These are phyloP conservation scores for Vanrija sp. DNA, from an alignment of 1,284 basidiomycete genomes.

Conservation along the genomic window DNA sequence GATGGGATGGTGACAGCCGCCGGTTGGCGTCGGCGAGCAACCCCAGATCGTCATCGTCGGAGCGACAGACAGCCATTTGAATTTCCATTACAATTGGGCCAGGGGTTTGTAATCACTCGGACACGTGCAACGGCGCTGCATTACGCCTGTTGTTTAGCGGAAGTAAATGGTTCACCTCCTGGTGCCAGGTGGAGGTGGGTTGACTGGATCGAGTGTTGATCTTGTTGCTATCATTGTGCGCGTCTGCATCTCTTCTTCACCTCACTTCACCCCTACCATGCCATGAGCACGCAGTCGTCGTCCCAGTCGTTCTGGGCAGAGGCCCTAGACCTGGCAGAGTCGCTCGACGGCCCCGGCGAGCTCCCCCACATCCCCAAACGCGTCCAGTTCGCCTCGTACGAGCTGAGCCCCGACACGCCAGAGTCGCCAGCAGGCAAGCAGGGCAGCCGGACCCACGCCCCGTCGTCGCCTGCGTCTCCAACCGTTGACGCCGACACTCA, in stretches of 20 bases:
- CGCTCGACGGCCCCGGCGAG: not conserved
- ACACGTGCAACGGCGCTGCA: too few relatives aligned
- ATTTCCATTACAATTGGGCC: too few relatives aligned
- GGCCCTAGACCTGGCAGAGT: conserved; percentile 1
- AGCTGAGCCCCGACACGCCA: not conserved
- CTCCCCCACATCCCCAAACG: not conserved
- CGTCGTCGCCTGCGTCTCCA: not conserved
- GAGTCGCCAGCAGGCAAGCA: not conserved
- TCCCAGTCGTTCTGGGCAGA: conserved; percentile 10
- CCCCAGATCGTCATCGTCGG: too few relatives aligned
- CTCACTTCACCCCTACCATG: not conserved
- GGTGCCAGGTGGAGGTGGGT: not conserved
- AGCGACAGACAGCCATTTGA: too few relatives aligned
- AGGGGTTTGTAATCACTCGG: too few relatives aligned
- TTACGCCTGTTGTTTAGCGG: too few relatives aligned
- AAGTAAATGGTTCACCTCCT: not conserved
- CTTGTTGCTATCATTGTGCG: too few relatives aligned
- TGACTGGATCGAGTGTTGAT: not conserved
- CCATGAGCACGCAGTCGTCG: conserved; percentile 8
- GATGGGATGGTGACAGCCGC: too few relatives aligned
- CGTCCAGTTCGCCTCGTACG: not conserved
- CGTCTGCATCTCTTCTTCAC: not conserved
- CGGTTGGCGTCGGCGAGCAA: too few relatives aligned
- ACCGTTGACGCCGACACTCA: not conserved
- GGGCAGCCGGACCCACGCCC: too few relatives aligned